Evolutionary conservation across 208 protist genomes (phyloP).

Genomic region (Wallacemonas sp.): DNA sequence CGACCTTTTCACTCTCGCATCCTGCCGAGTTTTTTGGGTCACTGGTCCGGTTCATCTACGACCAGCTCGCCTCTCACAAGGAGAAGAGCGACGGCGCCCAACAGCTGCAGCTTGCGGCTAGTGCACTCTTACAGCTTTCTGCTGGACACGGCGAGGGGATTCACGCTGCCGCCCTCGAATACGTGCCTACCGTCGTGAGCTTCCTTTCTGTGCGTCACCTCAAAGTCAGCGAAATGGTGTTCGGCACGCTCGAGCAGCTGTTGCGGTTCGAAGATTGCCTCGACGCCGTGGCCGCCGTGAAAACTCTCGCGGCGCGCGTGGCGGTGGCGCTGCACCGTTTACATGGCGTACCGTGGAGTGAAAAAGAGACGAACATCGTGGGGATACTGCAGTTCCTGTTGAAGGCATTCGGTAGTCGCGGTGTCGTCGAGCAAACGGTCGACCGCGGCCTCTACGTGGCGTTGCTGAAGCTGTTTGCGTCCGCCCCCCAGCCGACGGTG

Average conservation of each 20-base stretch:
- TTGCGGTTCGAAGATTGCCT: conserved; percentile 24
- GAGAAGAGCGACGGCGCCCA: not conserved
- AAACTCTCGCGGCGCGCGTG: conserved; percentile 23
- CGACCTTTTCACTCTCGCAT: conserved; percentile 68
- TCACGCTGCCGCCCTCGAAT: conserved; percentile 5
- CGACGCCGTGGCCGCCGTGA: conserved; percentile 17
- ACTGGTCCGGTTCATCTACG: conserved; percentile 45
- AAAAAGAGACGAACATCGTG: conserved; percentile 13
- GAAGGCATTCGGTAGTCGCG: conserved; percentile 40
- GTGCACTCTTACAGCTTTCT: conserved; percentile 43
- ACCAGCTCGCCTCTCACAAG: conserved; percentile 17
- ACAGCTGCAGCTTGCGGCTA: conserved; percentile 11
- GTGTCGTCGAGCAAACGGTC: conserved; percentile 57
- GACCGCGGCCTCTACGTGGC: conserved; percentile 81
- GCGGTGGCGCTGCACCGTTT: conserved; percentile 3
- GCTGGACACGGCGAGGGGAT: conserved; percentile 10
- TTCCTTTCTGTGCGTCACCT: conserved; percentile 27
- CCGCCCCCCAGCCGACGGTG: conserved; percentile 25
- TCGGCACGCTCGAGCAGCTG: conserved; percentile 34
- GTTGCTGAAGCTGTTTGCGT: conserved; percentile 65
- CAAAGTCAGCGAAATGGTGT: conserved; percentile 16
- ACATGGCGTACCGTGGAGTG: conserved; percentile 13
- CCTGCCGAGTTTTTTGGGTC: conserved; percentile 56
- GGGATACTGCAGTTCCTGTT: conserved; percentile 30
- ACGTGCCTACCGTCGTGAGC: conserved; percentile 24